Base-by-base conservation (phyloP, 2,329 filamentous ascomycete species). In the Aspergillus sp. region DNA sequence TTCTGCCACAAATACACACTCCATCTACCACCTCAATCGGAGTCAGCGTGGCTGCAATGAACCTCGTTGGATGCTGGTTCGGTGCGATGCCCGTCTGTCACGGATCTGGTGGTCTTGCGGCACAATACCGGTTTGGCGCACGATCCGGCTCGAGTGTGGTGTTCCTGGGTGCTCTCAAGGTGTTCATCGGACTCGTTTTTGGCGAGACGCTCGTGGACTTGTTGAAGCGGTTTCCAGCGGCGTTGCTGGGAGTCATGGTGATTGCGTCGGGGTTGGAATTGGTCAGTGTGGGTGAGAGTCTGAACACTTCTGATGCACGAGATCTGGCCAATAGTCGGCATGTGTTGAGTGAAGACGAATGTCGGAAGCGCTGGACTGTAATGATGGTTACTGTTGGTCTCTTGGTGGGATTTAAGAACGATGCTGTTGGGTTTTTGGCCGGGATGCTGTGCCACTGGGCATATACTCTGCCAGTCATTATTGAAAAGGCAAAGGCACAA, bases 11-110 rank as follows among this genome's bases (percentile, higher is more conserved):
- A 1, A 68, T 85, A 3, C 78, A 80, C 0, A 73, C 83, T 0
- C 88, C 89, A 0, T 82, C 81, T 0, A 84, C 89, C 5, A 91
- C 88, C 0, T 76, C 83, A 0, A 75, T 97, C 25, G 91, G 90
- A 1, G 65, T 90, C 50, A 95, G 88, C 47, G 88, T 97, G 3
- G 84, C 85, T 0, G 60, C 75, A 2, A 94, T 95, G 81, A 97
- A 97, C 63, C 72, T 96, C 3, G 66, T 86, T 1, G 86, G 86
- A 13, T 90, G 88, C 60, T 95, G 88, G 87, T 94, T 95, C 60
- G 90, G 90, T 43, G 86, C 86, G 4, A 97, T 96, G 93, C 93
- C 91, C 3, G 83, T 93, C 3, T 97, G 93, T 62, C 93, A 97
- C 64, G 91, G 91, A 4, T 89, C 89, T 0, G 91, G 91, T 2